Evolutionary conservation across 495 filamentous ascomycete genomes (phyloP).

Genomic region (Daldinia concentrica): DNA sequence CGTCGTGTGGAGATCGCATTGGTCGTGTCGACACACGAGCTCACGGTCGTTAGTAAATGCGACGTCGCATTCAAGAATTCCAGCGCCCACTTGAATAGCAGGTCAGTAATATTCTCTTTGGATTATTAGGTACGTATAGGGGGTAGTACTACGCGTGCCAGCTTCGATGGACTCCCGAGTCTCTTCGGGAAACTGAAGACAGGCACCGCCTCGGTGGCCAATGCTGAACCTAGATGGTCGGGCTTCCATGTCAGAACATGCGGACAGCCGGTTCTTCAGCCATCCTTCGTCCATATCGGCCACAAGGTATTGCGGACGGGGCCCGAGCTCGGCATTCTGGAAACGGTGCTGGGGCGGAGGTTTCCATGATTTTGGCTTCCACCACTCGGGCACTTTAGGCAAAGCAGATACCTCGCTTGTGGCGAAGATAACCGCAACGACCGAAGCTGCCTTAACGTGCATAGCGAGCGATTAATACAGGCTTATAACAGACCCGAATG

Average conservation of each 20-base stretch:
- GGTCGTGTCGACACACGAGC: conserved; percentile 70
- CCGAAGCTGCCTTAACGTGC: conserved; percentile 26
- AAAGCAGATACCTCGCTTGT: conserved; percentile 35
- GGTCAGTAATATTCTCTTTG: not conserved
- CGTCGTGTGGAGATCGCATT: conserved; percentile 71
- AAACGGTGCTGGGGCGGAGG: conserved; percentile 40
- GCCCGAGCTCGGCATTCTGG: conserved; percentile 60
- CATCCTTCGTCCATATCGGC: conserved; percentile 66
- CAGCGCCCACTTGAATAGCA: conserved; percentile 59
- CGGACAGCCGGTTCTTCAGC: conserved; percentile 63
- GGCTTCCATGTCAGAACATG: conserved; percentile 59
- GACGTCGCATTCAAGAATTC: conserved; percentile 71
- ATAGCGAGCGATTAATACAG: conserved; percentile 21
- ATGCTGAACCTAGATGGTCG: conserved; percentile 60
- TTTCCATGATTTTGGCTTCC: conserved; percentile 16
- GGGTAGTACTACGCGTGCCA: conserved; percentile 53
- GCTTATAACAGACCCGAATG: not conserved
- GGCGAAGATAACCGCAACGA: conserved; percentile 33
- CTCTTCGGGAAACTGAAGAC: conserved; percentile 70
- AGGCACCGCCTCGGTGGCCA: conserved; percentile 66
- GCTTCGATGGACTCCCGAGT: conserved; percentile 61
- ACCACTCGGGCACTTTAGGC: conserved; percentile 19
- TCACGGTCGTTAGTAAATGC: conserved; percentile 67
- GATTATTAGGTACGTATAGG: not conserved
- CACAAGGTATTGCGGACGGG: conserved; percentile 67